Base-by-base conservation (phyloP, 208 protist genomes). In the Ichthyophonus hoferi region DNA sequence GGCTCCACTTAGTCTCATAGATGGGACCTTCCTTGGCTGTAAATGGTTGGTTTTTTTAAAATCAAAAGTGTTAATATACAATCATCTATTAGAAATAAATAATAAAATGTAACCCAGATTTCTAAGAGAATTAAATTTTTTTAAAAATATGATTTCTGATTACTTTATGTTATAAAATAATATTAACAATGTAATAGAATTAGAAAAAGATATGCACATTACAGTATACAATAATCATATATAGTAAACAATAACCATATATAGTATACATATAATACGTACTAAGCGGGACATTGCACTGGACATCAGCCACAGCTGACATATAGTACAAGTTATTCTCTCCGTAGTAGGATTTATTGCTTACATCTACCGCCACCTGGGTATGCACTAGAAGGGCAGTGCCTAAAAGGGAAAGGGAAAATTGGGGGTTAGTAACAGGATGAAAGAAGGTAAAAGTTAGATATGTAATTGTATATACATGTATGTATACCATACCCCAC, bases 271-370 rank as follows among this genome's bases (percentile, higher is more conserved):
- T n/a, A n/a, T n/a, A n/a, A 79, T 12, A 84, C 86, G 3, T 42
- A 83, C 78, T 76, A 1, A 91, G 79, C 37, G 31, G 37, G 0
- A 91, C 58, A 41, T 81, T 79, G 40, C 86, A 86, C n/a, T 88
- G 67, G 40, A 81, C 76, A n/a, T 38, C 31, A 39, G 83, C 84
- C 39, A 33, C 34, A 14, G 90, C 87, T 34, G 37, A n/a, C 1
- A 92, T 0, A 31, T 76, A 89, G 79, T 90, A 92, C 1, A 92
- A 83, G 40, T 82, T 86, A 1, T 84, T 92, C 79, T 92, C 91
- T 58, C 91, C 91, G 42, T 91, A 92, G 87, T 92, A 92, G 0
- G 85, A 90, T 40, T 90, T 87, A 67, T 77, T 87, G 39, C 41
- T 83, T 37, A 34, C 81, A 84, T 93, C 91, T 24, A 89, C 90